phyloP scores from a whole-genome alignment of 2,329 filamentous ascomycete species.

The Fusarium nelsonii region DNA sequence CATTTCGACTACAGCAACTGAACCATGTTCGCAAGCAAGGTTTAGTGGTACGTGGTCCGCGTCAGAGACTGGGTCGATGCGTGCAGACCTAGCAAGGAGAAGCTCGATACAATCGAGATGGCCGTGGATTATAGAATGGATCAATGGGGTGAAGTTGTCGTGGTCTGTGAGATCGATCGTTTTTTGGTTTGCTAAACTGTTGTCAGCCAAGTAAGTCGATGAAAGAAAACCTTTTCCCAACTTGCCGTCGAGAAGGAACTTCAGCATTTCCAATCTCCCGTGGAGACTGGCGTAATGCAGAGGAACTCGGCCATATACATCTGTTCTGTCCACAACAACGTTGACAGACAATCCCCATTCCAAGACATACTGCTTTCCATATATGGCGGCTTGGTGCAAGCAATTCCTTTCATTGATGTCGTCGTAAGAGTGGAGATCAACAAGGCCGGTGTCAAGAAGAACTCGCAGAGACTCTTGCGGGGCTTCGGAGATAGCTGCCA shows the following conservation, averaged over 20 bases:
- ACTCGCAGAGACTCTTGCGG: slow-evolving; percentile 80
- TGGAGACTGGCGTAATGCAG: slow-evolving; percentile 98
- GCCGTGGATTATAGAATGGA: slow-evolving; percentile 93
- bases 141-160: slow-evolving; percentile 96
- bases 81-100: slow-evolving; percentile 81
- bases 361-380: slow-evolving; percentile 84
- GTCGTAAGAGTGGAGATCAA: slow-evolving; percentile 93
- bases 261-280: slow-evolving; percentile 85
- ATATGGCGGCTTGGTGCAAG: slow-evolving; percentile 95
- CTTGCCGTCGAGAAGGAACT: slow-evolving; percentile 75
- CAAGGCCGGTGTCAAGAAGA: slow-evolving; percentile 82
- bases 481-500: slow-evolving; percentile 89
- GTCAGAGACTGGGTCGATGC: slow-evolving; percentile 86
- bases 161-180: slow-evolving; percentile 93
- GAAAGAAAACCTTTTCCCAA: background rate
- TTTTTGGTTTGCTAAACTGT: slow-evolving; percentile 69
- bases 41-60: slow-evolving; percentile 95
- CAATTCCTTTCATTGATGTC: slow-evolving; percentile 98
- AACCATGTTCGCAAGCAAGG: slow-evolving; percentile 93
- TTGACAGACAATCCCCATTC: slow-evolving; percentile 78
- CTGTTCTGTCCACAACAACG: slow-evolving; percentile 82
- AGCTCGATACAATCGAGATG: slow-evolving; percentile 83
- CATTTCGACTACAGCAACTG: slow-evolving; percentile 84
- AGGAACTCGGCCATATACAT: slow-evolving; percentile 94
- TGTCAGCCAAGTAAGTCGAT: slow-evolving; percentile 21